These are phyloP conservation scores for Boletus sp. DNA, from an alignment of 768 basidiomycete species.

Conservation along the genomic window DNA sequence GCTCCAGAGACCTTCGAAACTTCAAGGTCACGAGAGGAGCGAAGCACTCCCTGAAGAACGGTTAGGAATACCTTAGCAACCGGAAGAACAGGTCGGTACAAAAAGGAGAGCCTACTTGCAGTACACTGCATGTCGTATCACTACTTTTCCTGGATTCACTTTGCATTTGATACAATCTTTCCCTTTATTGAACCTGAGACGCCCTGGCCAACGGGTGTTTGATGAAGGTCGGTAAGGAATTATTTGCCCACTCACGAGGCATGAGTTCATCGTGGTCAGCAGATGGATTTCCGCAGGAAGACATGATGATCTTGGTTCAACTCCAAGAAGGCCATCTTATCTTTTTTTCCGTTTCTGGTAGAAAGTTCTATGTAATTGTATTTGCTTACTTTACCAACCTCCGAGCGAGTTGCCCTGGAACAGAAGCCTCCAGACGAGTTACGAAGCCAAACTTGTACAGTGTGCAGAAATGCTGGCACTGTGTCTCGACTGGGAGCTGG, in stretches of 20 bases:
- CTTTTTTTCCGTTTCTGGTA: slow-evolving; percentile 5
- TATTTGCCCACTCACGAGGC: slow-evolving; percentile 48
- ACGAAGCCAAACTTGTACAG: neutral
- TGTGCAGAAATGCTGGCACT: neutral
- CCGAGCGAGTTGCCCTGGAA: neutral
- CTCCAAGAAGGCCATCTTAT: neutral
- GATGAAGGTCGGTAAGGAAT: neutral
- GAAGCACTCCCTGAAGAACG: slow-evolving; percentile 56
- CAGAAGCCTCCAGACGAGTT: neutral
- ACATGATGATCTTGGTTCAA: slow-evolving; percentile 25
- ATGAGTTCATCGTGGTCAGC: slow-evolving; percentile 59
- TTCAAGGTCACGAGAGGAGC: slow-evolving; percentile 56
- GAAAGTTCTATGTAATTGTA: too few relatives aligned
- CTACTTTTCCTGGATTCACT: slow-evolving; percentile 56
- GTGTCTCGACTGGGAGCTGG: neutral
- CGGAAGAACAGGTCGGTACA: slow-evolving; percentile 6
- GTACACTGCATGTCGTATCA: slow-evolving; percentile 77
- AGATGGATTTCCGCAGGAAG: slow-evolving; percentile 64
- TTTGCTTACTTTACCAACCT: neutral
- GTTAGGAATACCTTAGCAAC: neutral
- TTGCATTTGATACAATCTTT: slow-evolving; percentile 76
- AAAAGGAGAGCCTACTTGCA: slow-evolving; percentile 58
- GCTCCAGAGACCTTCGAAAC: slow-evolving; percentile 64
- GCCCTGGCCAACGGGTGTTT: slow-evolving; percentile 39
- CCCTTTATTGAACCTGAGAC: slow-evolving; percentile 63